Evolutionary conservation across 768 basidiomycete species (phyloP).

Genomic region (Phanerochaete carnosa): DNA sequence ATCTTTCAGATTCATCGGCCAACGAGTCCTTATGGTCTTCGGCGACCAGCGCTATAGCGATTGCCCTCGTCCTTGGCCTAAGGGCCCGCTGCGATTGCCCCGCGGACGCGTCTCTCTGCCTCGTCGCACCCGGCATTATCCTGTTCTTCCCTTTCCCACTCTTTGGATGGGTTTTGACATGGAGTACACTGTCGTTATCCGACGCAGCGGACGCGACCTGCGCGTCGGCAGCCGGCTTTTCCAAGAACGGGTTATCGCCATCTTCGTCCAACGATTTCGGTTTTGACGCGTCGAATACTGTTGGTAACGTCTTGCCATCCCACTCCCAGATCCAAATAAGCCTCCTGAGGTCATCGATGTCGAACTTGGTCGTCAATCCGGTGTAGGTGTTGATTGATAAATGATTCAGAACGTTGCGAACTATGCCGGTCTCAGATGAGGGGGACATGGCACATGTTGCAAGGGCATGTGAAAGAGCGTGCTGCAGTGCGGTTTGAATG

Average conservation of each 20-base stretch:
- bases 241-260: conserved; percentile 72
- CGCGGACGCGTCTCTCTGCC: background rate
- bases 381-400: conserved; percentile 65
- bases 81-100: background rate
- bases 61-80: background rate
- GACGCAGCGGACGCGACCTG: conserved; percentile 10
- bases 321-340: conserved; percentile 92
- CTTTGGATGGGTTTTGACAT: conserved; percentile 36
- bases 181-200: conserved; percentile 73
- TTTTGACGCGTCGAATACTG: background rate
- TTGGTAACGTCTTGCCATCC: conserved; percentile 51
- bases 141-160: background rate
- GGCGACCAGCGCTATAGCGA: background rate
- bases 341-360: conserved; percentile 64
- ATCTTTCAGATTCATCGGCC: background rate
- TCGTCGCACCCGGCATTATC: background rate
- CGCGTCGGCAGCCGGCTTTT: conserved; percentile 28
- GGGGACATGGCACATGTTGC: conserved; percentile 81
- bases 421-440: conserved; percentile 67
- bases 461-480: conserved; percentile 81
- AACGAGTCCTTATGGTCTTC: background rate
- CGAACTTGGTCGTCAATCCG: conserved; percentile 62
- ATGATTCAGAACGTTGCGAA: conserved; percentile 78
- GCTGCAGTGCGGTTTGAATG: conserved; percentile 70
- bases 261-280: conserved; percentile 12